A percentile compares a stretch with the other conserved stretches of the same genome.
These are phyloP conservation scores for Phylloporus sp. DNA, from an alignment of 768 basidiomycete species.

Conservation along the genomic window DNA sequence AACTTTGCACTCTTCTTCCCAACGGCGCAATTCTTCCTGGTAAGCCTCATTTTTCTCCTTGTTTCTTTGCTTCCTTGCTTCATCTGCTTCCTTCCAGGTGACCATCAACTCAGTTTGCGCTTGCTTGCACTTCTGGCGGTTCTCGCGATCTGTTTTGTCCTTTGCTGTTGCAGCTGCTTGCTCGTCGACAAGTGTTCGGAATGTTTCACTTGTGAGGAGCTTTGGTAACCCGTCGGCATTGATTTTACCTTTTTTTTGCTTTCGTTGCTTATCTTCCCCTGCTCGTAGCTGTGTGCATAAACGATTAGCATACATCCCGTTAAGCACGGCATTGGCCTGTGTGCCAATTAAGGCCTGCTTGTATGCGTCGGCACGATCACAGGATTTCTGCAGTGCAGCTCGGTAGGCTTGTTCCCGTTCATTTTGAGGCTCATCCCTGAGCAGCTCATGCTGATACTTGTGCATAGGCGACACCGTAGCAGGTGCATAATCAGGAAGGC, in stretches of 20 bases:
- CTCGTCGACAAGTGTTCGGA: neutral
- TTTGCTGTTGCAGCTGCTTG: no score
- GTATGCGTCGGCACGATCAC: neutral
- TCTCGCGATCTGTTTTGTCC: neutral
- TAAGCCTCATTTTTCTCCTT: neutral
- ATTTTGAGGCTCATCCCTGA: no score
- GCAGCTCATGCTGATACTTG: no score
- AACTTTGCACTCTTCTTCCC: neutral
- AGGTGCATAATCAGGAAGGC: neutral
- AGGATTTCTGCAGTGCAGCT: neutral
- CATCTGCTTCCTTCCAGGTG: conserved; percentile 19
- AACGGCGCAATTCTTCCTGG: neutral
- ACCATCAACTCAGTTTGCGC: no score
- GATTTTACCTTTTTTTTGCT: neutral
- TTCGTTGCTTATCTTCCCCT: conserved; percentile 4
- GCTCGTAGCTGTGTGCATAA: conserved; percentile 13
- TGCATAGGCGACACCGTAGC: no score
- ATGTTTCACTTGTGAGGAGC: conserved; percentile 18
- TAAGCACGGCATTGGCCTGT: conserved; percentile 14
- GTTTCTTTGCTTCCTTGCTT: neutral
- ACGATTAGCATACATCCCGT: conserved; percentile 3
- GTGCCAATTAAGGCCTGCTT: conserved; percentile 7
- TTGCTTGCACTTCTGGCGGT: neutral
- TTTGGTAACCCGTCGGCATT: conserved; percentile 5
- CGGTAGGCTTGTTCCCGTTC: no score